Base-by-base conservation (phyloP, 305 asterid species). In the Fraxinus angustifolia region DNA sequence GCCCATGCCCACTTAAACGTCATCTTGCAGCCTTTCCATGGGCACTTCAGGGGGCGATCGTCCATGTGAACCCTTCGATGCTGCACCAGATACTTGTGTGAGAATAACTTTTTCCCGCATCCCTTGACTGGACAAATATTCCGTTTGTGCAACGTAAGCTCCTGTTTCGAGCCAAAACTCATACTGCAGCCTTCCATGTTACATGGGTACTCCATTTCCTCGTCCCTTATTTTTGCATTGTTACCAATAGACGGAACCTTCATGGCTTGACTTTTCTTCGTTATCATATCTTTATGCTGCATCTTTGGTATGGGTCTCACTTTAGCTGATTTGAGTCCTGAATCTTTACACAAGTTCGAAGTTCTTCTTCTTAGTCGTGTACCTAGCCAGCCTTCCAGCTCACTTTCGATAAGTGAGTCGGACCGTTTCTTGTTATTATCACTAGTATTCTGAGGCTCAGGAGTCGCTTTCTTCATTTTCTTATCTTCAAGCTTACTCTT, bases 21-120 rank as follows among this genome's bases (percentile, higher is more conserved):
- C 99, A 96, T 96, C 91, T 92, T 96, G 92, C 99, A 96, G 65
- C 99, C 99, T 83, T 91, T 94, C 99, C 99, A 96, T 0, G 99
- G 99, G 76, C 99, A 96, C 80, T 94, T 94, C 82, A 96, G 92
- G 40, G 99, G 99, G 73, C 99, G 98, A 35, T 96, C 98, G 23
- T 96, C 99, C 91, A 90, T n/a, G 87, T 96, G 99, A 70, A 96
- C 99, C 14, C 99, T 97, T 1, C 96, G 88, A 82, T 96, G 99
- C 93, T 96, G 99, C 73, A 96, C 93, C 81, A 94, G 86, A 85
- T 96, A 96, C 87, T 96, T 96, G 89, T 96, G 99, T 7, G 98
- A 93, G 84, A 94, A 92, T 91, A 96, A 96, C 81, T 93, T 93
- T 85, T 96, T 96, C 75, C 95, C 98, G 79, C 99, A 96, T 71